Conservation (phyloP, 371 early-diverging fungal species). For the Ordospora pajunii region DNA sequence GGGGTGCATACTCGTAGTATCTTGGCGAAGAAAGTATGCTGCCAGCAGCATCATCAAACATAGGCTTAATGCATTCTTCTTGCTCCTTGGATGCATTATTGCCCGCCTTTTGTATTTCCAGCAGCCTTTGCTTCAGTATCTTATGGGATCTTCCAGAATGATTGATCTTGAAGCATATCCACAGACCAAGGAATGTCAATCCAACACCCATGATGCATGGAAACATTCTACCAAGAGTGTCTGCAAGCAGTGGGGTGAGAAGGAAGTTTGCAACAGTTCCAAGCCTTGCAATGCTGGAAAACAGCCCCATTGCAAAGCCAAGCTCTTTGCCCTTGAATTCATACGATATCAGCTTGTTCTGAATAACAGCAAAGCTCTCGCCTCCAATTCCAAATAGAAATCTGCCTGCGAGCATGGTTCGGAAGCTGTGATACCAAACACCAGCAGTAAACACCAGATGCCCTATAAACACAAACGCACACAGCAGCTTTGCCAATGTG, state of each 20-base stretch:
- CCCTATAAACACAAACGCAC: conserved; percentile 64
- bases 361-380: conserved; percentile 66
- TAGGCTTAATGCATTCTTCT: too few species aligned
- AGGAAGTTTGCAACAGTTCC: conserved; percentile 66
- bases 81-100: too few species aligned
- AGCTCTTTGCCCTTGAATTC: conserved; percentile 63
- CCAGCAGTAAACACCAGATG: conserved; percentile 65
- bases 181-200: conserved; percentile 24
- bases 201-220: conserved; percentile 12
- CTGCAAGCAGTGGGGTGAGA: conserved; percentile 61
- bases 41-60: neutral
- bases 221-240: neutral
- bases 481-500: conserved; percentile 61
- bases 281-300: conserved; percentile 64
- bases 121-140: neutral
- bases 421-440: conserved; percentile 58
- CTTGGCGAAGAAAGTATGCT: neutral
- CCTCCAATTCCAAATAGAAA: conserved; percentile 68
- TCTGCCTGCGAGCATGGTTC: conserved; percentile 64
- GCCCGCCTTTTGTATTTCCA: neutral
- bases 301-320: conserved; percentile 65
- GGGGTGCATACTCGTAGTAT: too few species aligned
- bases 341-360: conserved; percentile 64
- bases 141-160: neutral
- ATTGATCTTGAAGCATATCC: conserved; percentile 6